phyloP scores from a whole-genome alignment of 345 rosid species.

The Eucalyptus virginea region DNA sequence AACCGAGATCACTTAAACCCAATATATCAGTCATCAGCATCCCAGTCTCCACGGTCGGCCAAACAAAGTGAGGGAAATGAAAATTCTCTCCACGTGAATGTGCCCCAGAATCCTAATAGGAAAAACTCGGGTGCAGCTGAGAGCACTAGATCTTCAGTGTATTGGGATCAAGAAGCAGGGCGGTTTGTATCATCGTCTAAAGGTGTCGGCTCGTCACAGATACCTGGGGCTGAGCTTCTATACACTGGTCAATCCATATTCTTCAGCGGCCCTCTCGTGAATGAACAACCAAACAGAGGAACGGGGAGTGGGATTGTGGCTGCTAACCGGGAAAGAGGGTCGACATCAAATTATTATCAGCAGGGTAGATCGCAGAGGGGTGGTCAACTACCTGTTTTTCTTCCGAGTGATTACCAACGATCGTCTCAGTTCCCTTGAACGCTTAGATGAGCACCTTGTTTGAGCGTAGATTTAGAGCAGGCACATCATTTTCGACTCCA shows the following conservation, averaged over 20 bases:
- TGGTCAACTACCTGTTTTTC: constrained; percentile 76
- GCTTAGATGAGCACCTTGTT: neutral
- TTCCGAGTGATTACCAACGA: constrained; percentile 60
- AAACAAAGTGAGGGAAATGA: constrained; percentile 19
- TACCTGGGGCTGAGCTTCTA: constrained; percentile 38
- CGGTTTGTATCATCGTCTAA: constrained; percentile 55
- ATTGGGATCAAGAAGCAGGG: constrained; percentile 90
- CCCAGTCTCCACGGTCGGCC: constrained; percentile 42
- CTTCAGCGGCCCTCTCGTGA: constrained; percentile 52
- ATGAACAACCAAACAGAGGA: constrained; percentile 27
- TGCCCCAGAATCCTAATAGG: constrained; percentile 15
- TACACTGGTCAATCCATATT: constrained; percentile 52
- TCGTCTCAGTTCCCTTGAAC: constrained; percentile 33
- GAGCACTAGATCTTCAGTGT: constrained; percentile 39
- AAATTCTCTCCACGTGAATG: constrained; percentile 2
- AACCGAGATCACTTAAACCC: constrained; percentile 73
- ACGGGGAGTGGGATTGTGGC: constrained; percentile 12
- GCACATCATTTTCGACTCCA: neutral
- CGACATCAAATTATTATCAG: constrained; percentile 26
- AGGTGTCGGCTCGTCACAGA: constrained; percentile 15
- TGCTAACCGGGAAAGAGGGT: constrained; percentile 26
- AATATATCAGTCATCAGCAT: constrained; percentile 43
- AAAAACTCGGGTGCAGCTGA: constrained; percentile 17
- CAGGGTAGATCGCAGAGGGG: constrained; percentile 66
- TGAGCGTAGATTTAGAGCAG: neutral